These are phyloP conservation scores for Sphagnurus paluster DNA, from an alignment of 1,284 basidiomycete species.

Conservation along the genomic window DNA sequence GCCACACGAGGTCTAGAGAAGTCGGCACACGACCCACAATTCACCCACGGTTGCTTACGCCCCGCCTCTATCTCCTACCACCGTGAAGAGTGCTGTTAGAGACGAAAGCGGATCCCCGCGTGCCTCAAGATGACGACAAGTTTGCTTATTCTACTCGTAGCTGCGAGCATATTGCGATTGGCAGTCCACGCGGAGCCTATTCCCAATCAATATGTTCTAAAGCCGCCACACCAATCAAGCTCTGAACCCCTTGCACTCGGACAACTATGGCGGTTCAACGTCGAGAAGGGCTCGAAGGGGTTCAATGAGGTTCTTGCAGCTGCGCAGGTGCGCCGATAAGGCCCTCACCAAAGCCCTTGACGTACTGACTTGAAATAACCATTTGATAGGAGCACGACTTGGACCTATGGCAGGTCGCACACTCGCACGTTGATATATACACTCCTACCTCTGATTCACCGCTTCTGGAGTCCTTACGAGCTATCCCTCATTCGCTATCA, in stretches of 20 bases:
- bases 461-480: slow-evolving; percentile 23
- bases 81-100: not conserved
- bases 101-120: not conserved
- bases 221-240: slow-evolving; percentile 1
- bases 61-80: too few species aligned
- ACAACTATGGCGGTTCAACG: slow-evolving; percentile 20
- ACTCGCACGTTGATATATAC: slow-evolving; percentile 39
- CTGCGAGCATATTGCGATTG: slow-evolving; percentile 21
- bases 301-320: slow-evolving; percentile 13
- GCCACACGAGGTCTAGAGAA: too few species aligned
- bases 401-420: slow-evolving; percentile 41
- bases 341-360: not conserved
- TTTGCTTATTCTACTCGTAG: slow-evolving; percentile 4
- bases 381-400: slow-evolving; percentile 33
- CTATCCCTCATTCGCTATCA: slow-evolving; percentile 24
- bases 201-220: slow-evolving; percentile 14
- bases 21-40: too few species aligned
- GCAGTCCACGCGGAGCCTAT: slow-evolving; percentile 12
- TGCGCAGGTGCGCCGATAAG: slow-evolving; percentile 9
- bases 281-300: slow-evolving; percentile 2
- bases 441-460: slow-evolving; percentile 22
- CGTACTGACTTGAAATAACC: not conserved
- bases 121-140: slow-evolving; percentile 3
- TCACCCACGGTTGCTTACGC: too few species aligned
- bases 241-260: slow-evolving; percentile 14